Evolutionary conservation across 768 basidiomycete species (phyloP), one percentile per base, ranked within the genome.

Genomic region (Mycena vulgaris): DNA sequence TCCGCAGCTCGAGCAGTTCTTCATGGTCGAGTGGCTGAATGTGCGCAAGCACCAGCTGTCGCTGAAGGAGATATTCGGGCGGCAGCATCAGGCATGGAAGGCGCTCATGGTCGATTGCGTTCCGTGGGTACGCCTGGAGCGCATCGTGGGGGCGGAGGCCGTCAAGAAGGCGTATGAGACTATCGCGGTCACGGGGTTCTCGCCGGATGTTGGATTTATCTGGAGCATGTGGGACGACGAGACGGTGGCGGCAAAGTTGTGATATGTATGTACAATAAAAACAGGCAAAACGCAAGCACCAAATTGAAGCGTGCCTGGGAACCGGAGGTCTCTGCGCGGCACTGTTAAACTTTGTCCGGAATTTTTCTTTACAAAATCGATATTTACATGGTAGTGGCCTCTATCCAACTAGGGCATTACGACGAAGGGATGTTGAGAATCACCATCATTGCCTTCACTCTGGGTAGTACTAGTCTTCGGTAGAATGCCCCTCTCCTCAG

Each of bases 11-110:
- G 90, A 91, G 71, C 78, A 79, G 17, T 93, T 93, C 76, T 93
- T 93, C 79, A 91, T 89, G 89, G 85, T 86, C 3, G 89, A 91
- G 77, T 93, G 92, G 92, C 81, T 93, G 2, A 82, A 85, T 48
- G 80, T 85, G 25, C 89, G 91, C 17, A 84, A 81, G 74, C 79
- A 80, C 55, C 84, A 90, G 69, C 79, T 91, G 1, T 77, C 85
- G 0, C 71, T 84, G 0, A 55, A 75, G 16, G 83, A 88, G 65
- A 90, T 93, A 56, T 83, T 85, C 47, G 63, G 61, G 13, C 75
- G 86, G 70, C 92, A 92, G 75, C 80, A 83, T 52, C 53, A 78
- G 13, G 92, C 89, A 8, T 93, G 92, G 92, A 79, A 75, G n/a
- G 85, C 80, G 30, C 76, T 93, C 60, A 89, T 92, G 88, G 72